phyloP scores from a whole-genome alignment of 768 basidiomycete genomes.

The Coprinopsis strossmayeri region DNA sequence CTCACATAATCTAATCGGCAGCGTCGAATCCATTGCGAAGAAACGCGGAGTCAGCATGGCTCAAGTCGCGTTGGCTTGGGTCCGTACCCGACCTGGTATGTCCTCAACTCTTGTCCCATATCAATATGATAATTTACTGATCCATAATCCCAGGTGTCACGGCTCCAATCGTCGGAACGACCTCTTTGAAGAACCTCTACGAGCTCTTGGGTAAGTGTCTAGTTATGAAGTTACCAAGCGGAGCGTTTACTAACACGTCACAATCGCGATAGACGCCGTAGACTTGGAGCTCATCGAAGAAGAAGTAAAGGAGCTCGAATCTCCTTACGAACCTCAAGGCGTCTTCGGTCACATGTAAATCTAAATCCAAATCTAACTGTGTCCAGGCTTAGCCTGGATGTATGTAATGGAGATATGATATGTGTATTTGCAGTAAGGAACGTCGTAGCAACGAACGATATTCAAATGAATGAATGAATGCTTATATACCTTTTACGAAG shows the following conservation, averaged over 20 bases:
- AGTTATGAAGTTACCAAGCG: not conserved
- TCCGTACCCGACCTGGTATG: slow-evolving; percentile 33
- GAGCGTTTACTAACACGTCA: not conserved
- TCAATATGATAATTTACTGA: not conserved
- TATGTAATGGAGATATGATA: no score
- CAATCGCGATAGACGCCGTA: slow-evolving; percentile 27
- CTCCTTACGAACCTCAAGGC: slow-evolving; percentile 41
- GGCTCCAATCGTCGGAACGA: slow-evolving; percentile 55
- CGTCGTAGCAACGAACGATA: no score
- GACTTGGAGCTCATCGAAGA: slow-evolving; percentile 46
- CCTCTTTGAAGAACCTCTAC: slow-evolving; percentile 42
- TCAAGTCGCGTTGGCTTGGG: slow-evolving; percentile 50
- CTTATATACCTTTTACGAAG: no score
- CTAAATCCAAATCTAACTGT: no score
- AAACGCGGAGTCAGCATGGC: slow-evolving; percentile 49
- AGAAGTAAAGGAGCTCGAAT: slow-evolving; percentile 50
- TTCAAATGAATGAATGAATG: no score
- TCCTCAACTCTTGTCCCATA: not conserved
- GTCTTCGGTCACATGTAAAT: slow-evolving; percentile 39
- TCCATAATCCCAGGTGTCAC: slow-evolving; percentile 28
- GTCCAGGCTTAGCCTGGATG: no score
- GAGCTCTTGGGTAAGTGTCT: slow-evolving; percentile 39
- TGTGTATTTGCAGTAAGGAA: no score
- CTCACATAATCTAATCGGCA: slow-evolving; percentile 11
- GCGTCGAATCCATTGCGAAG: slow-evolving; percentile 52